Evolutionary conservation across 2,329 filamentous ascomycete species (phyloP).

Genomic region (Neonectria punicea): DNA sequence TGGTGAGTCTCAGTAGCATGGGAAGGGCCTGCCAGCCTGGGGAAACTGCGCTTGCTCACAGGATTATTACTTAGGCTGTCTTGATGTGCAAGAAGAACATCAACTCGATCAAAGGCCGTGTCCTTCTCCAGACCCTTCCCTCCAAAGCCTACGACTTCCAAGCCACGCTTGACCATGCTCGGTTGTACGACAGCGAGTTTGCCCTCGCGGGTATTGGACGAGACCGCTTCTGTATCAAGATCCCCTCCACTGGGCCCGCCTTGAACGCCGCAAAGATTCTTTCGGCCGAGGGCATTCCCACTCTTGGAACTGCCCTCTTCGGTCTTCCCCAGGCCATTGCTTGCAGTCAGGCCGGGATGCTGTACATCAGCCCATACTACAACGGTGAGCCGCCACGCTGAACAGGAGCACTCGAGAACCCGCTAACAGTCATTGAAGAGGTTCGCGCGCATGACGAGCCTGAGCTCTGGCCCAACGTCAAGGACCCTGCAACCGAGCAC

Average conservation of each 20-base stretch:
- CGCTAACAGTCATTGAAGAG: constrained; percentile 44
- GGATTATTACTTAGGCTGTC: constrained; percentile 47
- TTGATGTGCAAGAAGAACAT: constrained; percentile 60
- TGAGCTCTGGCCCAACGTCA: constrained; percentile 57
- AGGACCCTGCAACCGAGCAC: constrained; percentile 59
- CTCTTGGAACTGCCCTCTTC: constrained; percentile 60
- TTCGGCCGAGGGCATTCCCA: constrained; percentile 56
- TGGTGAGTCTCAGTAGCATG: constrained; percentile 41
- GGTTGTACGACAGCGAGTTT: constrained; percentile 59
- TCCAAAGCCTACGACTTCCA: constrained; percentile 58
- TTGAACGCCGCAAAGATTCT: constrained; percentile 57
- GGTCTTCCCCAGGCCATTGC: constrained; percentile 60
- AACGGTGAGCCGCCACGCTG: constrained; percentile 48
- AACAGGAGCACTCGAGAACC: no score
- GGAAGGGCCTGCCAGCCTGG: no score
- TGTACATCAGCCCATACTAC: constrained; percentile 62
- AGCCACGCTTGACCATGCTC: constrained; percentile 57
- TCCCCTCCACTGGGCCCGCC: constrained; percentile 59
- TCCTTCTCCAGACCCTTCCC: constrained; percentile 59
- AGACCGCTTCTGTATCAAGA: constrained; percentile 62
- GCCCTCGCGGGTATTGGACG: constrained; percentile 55
- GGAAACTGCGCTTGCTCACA: background rate
- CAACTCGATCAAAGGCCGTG: constrained; percentile 56
- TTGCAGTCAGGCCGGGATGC: constrained; percentile 57
- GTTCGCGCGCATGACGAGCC: constrained; percentile 55